Evolutionary conservation across 73 alveolate genomes (phyloP).

Genomic region (Durusdinium trenchii): DNA sequence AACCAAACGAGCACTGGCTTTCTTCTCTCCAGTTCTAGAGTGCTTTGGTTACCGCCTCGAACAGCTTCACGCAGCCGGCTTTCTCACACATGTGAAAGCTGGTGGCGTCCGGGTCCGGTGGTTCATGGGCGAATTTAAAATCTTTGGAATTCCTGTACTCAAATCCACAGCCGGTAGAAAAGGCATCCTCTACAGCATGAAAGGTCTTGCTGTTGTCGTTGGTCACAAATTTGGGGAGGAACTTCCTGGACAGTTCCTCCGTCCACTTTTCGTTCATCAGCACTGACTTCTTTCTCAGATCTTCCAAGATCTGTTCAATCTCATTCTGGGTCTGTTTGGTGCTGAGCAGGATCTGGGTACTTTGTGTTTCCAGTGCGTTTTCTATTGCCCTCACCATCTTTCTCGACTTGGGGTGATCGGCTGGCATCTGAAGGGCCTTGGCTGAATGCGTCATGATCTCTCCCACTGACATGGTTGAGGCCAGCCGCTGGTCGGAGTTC

Average conservation of each 20-base stretch:
- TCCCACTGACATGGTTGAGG: not conserved
- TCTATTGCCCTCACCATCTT: not conserved
- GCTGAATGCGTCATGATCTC: not conserved
- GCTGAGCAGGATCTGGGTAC: not conserved
- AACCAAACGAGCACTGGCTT: no score
- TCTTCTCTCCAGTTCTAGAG: no score
- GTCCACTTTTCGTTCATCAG: not conserved
- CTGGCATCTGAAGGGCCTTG: not conserved
- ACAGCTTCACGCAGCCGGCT: not conserved
- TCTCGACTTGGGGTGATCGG: not conserved
- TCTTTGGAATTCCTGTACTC: constrained; percentile 1
- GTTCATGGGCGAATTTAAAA: not conserved
- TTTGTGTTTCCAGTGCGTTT: not conserved
- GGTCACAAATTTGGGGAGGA: not conserved
- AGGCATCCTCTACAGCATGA: not conserved
- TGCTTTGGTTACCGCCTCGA: no score
- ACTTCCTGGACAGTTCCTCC: not conserved
- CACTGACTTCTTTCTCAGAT: not conserved
- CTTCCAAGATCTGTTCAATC: not conserved
- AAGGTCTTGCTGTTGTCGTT: not conserved
- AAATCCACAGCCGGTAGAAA: not conserved
- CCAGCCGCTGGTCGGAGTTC: not conserved
- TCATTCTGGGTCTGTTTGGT: not conserved
- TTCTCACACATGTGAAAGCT: no score
- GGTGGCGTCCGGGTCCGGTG: not conserved